phyloP scores from a whole-genome alignment of 2,329 filamentous ascomycete genomes.

The Cladosporium halotolerans region DNA sequence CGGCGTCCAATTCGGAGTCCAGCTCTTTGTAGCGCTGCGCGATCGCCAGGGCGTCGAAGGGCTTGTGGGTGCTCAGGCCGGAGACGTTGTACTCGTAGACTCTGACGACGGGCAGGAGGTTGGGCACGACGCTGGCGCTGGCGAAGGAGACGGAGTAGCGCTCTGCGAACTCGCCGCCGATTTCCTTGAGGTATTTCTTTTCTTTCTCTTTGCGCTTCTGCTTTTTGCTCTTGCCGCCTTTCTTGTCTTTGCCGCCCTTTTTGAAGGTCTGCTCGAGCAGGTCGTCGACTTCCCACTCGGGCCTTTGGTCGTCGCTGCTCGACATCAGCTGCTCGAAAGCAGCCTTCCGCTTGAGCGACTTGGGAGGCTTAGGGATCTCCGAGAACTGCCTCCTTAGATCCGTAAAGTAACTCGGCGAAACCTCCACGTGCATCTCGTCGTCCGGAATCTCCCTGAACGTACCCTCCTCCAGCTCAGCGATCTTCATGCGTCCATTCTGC shows the following conservation, averaged over 20 bases:
- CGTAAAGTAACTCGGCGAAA: constrained; percentile 72
- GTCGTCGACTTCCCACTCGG: constrained; percentile 10
- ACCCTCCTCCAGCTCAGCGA: constrained; percentile 4
- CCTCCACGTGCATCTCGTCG: constrained; percentile 54
- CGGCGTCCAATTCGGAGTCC: constrained; percentile 2
- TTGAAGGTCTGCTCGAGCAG: constrained; percentile 20
- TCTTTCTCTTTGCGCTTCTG: constrained; percentile 48
- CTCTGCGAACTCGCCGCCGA: constrained; percentile 78
- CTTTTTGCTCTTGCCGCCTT: constrained; percentile 32
- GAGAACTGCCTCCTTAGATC: constrained; percentile 76
- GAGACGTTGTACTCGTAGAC: constrained; percentile 91
- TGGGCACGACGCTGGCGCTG: constrained; percentile 82
- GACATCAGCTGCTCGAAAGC: not conserved
- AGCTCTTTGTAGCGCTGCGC: constrained; percentile 2
- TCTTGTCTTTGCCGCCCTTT: constrained; percentile 24
- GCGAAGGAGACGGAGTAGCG: constrained; percentile 77
- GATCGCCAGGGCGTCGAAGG: not conserved
- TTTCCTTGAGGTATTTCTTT: constrained; percentile 54
- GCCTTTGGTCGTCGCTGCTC: constrained; percentile 8
- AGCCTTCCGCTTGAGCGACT: constrained; percentile 15
- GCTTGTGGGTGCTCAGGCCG: constrained; percentile 55
- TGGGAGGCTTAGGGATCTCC: constrained; percentile 55
- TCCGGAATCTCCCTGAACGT: constrained; percentile 14
- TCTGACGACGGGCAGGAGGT: constrained; percentile 74
- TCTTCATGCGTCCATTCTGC: constrained; percentile 36